Base-by-base conservation (phyloP, 2,329 filamentous ascomycete species). In the Epichloe sp. region DNA sequence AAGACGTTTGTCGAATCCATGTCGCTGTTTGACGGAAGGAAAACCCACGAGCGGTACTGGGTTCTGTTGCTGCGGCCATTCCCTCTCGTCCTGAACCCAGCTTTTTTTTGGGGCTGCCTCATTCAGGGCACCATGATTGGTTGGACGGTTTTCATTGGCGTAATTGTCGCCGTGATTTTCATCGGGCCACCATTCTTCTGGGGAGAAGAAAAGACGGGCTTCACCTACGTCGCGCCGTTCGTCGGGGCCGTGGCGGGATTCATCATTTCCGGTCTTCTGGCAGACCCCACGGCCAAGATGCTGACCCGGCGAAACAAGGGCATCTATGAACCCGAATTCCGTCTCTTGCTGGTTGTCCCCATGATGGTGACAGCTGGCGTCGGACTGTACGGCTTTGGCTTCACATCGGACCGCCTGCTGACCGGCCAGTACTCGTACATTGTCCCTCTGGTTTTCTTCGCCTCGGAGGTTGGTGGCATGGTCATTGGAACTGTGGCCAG, bases 141-240 rank as follows among this genome's bases (percentile, higher is more conserved):
- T 56, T 97, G 91, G 90, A 95, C 90, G 1, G 87, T 96, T 15
- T 88, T 96, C 62, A 91, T 95, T 57, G 86, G 87, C 52, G 84
- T 93, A 54, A 81, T 93, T 57, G 71, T 94, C 44, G 85, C 83
- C n/a, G 80, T 83, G 53, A 83, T 94, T 57, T 91, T 93, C 70
- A 76, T 94, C 45, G 83, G 84, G 2, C 83, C 85, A 2, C 87
- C 88, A 1, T 78, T 90, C 41, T 93, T 82, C 72, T 95, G 90
- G 78, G 74, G 80, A 59, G 83, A 93, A 68, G 80, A 87, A 49
- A 70, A 86, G 61, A 88, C 86, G 1, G 90, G 90, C n/a, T 89
- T 91, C 65, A 79, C 88, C 52, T 95, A 96, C 68, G 83, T 84
- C 0, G 87, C 86, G 0, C 85, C 90, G 2, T 95, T 96, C 59